These are phyloP conservation scores for Metarhizium guizhouense DNA, from an alignment of 2,329 filamentous ascomycete genomes.

Conservation along the genomic window DNA sequence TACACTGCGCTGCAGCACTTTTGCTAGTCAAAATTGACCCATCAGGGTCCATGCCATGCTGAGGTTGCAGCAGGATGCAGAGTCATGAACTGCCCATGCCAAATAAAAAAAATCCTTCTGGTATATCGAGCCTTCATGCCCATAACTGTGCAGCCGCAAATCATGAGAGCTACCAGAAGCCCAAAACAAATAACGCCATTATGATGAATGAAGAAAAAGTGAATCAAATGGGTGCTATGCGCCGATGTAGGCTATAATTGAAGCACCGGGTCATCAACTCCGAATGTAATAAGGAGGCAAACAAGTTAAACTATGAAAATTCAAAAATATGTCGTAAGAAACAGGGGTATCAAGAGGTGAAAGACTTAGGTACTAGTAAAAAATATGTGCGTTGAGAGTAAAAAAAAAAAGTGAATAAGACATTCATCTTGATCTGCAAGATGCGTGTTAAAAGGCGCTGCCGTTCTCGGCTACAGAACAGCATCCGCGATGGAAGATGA, in stretches of 20 bases:
- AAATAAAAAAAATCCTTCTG: neutral
- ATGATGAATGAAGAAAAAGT: neutral
- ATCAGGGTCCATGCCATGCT: neutral
- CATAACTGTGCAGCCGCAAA: neutral
- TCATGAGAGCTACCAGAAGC: neutral
- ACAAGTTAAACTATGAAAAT: neutral
- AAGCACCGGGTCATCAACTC: neutral
- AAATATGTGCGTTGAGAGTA: neutral
- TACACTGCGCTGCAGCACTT: neutral
- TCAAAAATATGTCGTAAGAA: neutral
- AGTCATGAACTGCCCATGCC: neutral
- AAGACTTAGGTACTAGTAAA: neutral
- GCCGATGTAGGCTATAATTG: neutral
- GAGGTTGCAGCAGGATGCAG: neutral
- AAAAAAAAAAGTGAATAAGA: neutral
- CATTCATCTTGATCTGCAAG: neutral
- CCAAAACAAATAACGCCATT: neutral
- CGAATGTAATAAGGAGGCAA: neutral
- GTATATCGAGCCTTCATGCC: neutral
- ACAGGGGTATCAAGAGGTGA: constrained; percentile 7
- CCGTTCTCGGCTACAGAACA: neutral
- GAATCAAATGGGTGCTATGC: neutral
- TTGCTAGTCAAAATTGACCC: neutral
- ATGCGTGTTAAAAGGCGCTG: neutral
- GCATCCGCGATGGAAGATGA: neutral